Evolutionary conservation across 345 rosid genomes (phyloP).

Genomic region (Populus pruinosa): DNA sequence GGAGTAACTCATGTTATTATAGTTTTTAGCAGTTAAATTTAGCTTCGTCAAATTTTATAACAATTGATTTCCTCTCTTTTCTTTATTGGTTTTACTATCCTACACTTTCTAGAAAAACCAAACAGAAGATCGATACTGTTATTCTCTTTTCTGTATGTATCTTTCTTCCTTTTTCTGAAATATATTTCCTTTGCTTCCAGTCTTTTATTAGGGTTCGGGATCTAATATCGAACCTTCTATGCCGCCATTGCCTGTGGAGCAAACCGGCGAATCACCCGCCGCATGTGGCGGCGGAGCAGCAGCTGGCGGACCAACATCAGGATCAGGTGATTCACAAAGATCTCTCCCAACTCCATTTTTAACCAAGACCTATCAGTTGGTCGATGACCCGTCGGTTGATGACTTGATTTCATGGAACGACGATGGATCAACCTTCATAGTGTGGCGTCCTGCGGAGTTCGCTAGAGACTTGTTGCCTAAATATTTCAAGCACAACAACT

Average conservation of each 20-base stretch:
- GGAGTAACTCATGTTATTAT: neutral
- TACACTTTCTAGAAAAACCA: neutral
- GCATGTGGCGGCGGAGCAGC: neutral
- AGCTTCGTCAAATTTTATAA: neutral
- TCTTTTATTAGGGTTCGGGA: conserved; percentile 24
- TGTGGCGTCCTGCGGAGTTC: conserved; percentile 93
- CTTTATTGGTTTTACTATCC: neutral
- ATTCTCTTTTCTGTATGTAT: neutral
- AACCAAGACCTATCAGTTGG: conserved; percentile 81
- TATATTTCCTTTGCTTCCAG: neutral
- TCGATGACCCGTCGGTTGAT: conserved; percentile 66
- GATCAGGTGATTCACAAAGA: conserved; percentile 57
- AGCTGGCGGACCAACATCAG: conserved; percentile 4
- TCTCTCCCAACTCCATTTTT: conserved; percentile 89
- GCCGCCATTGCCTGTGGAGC: conserved; percentile 62
- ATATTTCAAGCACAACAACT: conserved; percentile 90
- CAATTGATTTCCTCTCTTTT: neutral
- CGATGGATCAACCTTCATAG: conserved; percentile 81
- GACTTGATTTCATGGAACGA: conserved; percentile 89
- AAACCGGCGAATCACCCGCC: conserved; percentile 54
- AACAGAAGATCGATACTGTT: neutral
- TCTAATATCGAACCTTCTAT: conserved; percentile 29
- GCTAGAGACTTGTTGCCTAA: conserved; percentile 90
- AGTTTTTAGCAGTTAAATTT: neutral
- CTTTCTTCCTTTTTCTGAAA: neutral